Evolutionary conservation across 306 rosid species (phyloP), one percentile per base, ranked within the genome.

Genomic region (Medicago ruthenica): DNA sequence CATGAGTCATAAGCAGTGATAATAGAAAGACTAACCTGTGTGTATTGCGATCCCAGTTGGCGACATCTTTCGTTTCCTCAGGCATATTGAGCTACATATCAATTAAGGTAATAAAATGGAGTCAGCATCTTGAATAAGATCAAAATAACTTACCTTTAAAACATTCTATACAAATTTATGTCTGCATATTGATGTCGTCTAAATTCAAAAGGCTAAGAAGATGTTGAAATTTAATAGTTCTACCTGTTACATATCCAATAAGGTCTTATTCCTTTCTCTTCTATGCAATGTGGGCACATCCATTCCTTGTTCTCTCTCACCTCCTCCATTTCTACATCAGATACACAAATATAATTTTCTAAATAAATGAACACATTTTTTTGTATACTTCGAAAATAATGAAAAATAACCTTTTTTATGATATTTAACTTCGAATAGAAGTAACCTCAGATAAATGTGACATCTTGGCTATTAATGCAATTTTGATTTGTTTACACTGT

Each of bases 241-340:
- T 78, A 91, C 97, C 97, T 89, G 92, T 87, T 91, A 68, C 97
- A 91, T 75, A 91, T 85, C 97, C 97, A 91, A 66, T 81, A 82
- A 59, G 92, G 91, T 7, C 59, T 83, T 9, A 45, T 80, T 79
- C 95, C 97, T 72, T 86, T 83, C 16, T 64, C 87, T 79, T 91
- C 95, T 61, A 83, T 80, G 77, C 97, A 91, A 78, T 89, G 97
- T n/a, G 92, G 95, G 72, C 97, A 89, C 90, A 85, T 87, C 97
- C 97, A 91, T 16, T 69, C 76, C 77, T 87, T 89, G 76, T 87
- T 83, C 83, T 83, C 34, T 64, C 85, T 89, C 71, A 87, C 95
- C 22, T 84, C 88, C 70, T 87, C 93, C 67, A 89, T 68, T 75
- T 91, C 95, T 91, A 62, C 60, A 79, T 61, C 79, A 73, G 31